Conservation (phyloP, 495 filamentous ascomycete genomes). For the Trichoderma asperelloides region DNA sequence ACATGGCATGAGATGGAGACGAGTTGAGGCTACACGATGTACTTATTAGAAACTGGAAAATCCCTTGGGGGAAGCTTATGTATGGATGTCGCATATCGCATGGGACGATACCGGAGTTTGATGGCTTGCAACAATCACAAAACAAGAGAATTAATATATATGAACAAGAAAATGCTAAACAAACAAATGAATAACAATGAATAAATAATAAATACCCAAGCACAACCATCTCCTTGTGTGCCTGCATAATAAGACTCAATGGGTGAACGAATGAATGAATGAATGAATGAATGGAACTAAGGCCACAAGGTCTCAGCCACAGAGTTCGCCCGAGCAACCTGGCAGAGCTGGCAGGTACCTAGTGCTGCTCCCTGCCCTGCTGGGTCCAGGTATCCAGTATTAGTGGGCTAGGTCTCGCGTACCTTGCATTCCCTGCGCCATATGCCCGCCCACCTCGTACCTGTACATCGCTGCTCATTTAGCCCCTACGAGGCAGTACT, state of each 20-base stretch:
- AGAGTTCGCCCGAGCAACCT: background rate
- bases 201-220: background rate
- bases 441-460: background rate
- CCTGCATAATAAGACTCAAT: background rate
- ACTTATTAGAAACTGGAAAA: background rate
- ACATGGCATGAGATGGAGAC: background rate
- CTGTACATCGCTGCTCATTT: background rate
- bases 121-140: background rate
- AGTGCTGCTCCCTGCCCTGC: no score
- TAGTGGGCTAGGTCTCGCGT: background rate
- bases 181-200: background rate
- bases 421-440: background rate
- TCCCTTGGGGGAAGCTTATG: background rate
- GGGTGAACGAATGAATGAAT: background rate
- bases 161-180: background rate
- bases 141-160: background rate
- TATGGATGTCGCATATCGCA: background rate
- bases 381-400: background rate
- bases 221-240: background rate
- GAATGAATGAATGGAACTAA: background rate
- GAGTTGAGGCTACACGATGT: background rate
- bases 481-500: background rate
- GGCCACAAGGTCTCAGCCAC: background rate
- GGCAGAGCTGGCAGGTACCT: background rate
- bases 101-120: conserved; percentile 1